Percentiles rank a stretch among this genome's conserved stretches.
These are phyloP conservation scores for Calocybe gangraenosa DNA, from an alignment of 768 basidiomycete species.

Conservation along the genomic window DNA sequence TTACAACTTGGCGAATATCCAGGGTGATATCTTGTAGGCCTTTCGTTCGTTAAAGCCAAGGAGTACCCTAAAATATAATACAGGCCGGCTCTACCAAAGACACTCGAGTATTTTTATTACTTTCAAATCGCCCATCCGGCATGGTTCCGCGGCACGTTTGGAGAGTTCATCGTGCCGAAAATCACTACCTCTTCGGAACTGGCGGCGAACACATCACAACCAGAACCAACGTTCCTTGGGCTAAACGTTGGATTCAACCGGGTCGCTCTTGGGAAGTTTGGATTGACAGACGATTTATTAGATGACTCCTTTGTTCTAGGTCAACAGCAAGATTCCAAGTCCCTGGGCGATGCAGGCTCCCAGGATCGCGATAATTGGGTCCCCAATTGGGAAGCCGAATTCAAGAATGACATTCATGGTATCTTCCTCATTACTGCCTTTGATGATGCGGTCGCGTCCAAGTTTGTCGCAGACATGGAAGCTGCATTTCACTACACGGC, in stretches of 20 bases:
- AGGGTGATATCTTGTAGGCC: no score
- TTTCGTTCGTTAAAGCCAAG: no score
- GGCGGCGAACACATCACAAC: conserved; percentile 2
- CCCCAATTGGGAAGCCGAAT: conserved; percentile 9
- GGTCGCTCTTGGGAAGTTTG: conserved; percentile 6
- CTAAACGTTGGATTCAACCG: conserved; percentile 9
- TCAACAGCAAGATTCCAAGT: conserved; percentile 10
- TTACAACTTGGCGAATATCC: no score
- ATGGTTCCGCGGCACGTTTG: conserved; percentile 8
- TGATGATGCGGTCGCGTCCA: not conserved
- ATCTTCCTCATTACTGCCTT: conserved; percentile 13
- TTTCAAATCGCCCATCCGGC: conserved; percentile 10
- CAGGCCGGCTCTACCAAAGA: conserved; percentile 15
- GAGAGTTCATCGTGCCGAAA: conserved; percentile 13
- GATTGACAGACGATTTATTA: not conserved
- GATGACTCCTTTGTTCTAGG: conserved; percentile 14
- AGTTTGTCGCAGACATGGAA: conserved; percentile 8
- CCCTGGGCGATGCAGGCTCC: conserved; percentile 9
- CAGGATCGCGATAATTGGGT: conserved; percentile 6
- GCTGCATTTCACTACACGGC: conserved; percentile 2
- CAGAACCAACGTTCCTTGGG: conserved; percentile 9
- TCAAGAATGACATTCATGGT: conserved; percentile 11
- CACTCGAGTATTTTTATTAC: conserved; percentile 16
- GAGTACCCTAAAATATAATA: no score
- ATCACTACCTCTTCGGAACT: conserved; percentile 12